Evolutionary conservation across 768 basidiomycete genomes (phyloP).

Genomic region (Russula compacta): DNA sequence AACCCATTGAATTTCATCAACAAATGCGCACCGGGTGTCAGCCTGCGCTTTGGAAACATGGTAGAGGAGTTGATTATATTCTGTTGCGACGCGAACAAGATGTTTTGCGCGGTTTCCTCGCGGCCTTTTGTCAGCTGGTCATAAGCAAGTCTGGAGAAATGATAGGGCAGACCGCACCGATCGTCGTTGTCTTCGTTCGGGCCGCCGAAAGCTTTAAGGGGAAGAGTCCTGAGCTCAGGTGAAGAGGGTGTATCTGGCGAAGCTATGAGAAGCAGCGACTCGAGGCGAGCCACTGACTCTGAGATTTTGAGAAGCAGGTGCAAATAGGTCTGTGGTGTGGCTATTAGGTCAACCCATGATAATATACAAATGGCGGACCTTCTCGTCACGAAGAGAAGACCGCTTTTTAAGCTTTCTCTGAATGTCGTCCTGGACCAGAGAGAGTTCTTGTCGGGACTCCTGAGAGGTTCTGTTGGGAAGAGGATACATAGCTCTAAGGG

Average conservation of each 20-base stretch:
- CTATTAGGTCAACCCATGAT: conserved; percentile 7
- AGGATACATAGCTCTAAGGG: not conserved
- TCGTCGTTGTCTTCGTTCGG: conserved; percentile 34
- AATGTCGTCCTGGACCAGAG: conserved; percentile 60
- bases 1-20: conserved; percentile 82
- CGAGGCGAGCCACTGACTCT: conserved; percentile 82
- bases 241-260: conserved; percentile 36
- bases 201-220: conserved; percentile 28
- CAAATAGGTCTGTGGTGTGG: conserved; percentile 52
- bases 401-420: conserved; percentile 71
- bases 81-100: conserved; percentile 73
- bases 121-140: conserved; percentile 30
- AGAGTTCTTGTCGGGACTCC: conserved; percentile 58
- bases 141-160: not conserved
- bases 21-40: conserved; percentile 63
- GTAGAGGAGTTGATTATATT: conserved; percentile 90
- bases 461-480: conserved; percentile 21
- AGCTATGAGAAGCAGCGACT: conserved; percentile 70
- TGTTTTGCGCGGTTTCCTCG: conserved; percentile 68
- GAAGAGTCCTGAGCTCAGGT: conserved; percentile 28
- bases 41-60: conserved; percentile 72
- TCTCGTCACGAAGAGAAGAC: conserved; percentile 74
- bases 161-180: conserved; percentile 33
- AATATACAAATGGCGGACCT: conserved; percentile 37
- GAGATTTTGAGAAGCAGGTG: conserved; percentile 87